Evolutionary conservation across 1,284 basidiomycete genomes (phyloP).

Genomic region (Dichomitus squalens): DNA sequence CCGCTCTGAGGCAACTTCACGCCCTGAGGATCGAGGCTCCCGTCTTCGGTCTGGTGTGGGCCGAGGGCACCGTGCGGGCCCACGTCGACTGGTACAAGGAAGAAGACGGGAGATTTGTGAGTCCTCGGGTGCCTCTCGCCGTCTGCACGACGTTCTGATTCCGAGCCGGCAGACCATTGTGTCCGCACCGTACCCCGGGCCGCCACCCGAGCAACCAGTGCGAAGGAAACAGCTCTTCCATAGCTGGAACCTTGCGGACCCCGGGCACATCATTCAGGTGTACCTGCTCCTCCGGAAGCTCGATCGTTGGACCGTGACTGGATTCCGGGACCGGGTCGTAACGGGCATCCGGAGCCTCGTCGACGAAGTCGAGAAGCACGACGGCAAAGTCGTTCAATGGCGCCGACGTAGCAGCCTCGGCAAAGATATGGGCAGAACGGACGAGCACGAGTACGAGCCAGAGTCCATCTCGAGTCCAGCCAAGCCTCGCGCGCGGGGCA

Average conservation of each 20-base stretch:
- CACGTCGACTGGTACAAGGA: constrained; percentile 56
- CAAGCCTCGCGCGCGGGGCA: neutral
- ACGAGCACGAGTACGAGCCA: neutral
- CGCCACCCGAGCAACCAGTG: constrained; percentile 2
- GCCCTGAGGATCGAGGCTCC: constrained; percentile 48
- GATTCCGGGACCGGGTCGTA: constrained; percentile 38
- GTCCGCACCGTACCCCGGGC: constrained; percentile 50
- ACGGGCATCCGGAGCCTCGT: constrained; percentile 33
- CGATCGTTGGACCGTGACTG: constrained; percentile 48
- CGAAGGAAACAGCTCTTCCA: constrained; percentile 35
- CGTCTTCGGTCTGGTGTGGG: constrained; percentile 57
- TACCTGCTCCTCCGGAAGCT: constrained; percentile 58
- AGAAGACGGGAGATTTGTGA: constrained; percentile 32
- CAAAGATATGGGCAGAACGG: constrained; percentile 9
- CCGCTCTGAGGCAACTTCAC: constrained; percentile 51
- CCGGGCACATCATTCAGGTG: constrained; percentile 49
- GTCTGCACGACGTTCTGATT: neutral
- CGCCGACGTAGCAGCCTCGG: constrained; percentile 43
- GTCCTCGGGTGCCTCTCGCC: constrained; percentile 27
- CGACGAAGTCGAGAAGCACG: constrained; percentile 38
- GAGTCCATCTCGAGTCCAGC: constrained; percentile 2
- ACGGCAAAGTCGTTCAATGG: constrained; percentile 45
- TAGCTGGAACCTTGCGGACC: constrained; percentile 50
- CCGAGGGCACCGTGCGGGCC: constrained; percentile 51
- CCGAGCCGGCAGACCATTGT: constrained; percentile 41